Evolutionary conservation across 352 stramenopile genomes (phyloP).

Genomic region (Pythium aquatile): DNA sequence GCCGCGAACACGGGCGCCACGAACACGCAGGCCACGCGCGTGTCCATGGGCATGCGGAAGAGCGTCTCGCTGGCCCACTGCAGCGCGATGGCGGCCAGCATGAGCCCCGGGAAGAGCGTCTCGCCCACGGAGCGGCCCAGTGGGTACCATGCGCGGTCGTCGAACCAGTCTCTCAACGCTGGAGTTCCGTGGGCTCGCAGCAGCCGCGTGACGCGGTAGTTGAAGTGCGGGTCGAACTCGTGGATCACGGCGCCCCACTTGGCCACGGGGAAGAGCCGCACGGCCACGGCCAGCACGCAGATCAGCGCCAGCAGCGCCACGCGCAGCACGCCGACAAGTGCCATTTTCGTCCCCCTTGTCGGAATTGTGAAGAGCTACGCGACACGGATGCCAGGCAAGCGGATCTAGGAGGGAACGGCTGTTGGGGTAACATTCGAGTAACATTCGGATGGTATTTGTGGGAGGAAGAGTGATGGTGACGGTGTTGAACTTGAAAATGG

Average conservation of each 20-base stretch:
- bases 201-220: slow-evolving; percentile 98
- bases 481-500: neutral
- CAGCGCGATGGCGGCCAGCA: slow-evolving; percentile 77
- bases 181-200: slow-evolving; percentile 88
- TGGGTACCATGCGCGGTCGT: slow-evolving; percentile 95
- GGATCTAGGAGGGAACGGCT: slow-evolving; percentile 3
- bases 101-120: slow-evolving; percentile 93
- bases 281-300: slow-evolving; percentile 86
- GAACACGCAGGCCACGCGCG: slow-evolving; percentile 90
- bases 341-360: neutral
- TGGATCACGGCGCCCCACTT: slow-evolving; percentile 91
- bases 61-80: slow-evolving; percentile 69
- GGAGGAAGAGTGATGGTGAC: neutral
- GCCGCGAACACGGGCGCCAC: slow-evolving; percentile 88
- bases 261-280: slow-evolving; percentile 91
- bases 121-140: slow-evolving; percentile 90
- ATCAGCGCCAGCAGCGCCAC: slow-evolving; percentile 71
- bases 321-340: slow-evolving; percentile 12
- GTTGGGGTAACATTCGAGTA: slow-evolving; percentile 40
- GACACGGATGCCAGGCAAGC: neutral
- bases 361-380: neutral
- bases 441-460: slow-evolving; percentile 19
- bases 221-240: slow-evolving; percentile 97
- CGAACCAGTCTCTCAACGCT: slow-evolving; percentile 98
- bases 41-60: slow-evolving; percentile 63